phyloP scores from a whole-genome alignment of 2,329 filamentous ascomycete genomes.

The Arthrinium phaeospermum region DNA sequence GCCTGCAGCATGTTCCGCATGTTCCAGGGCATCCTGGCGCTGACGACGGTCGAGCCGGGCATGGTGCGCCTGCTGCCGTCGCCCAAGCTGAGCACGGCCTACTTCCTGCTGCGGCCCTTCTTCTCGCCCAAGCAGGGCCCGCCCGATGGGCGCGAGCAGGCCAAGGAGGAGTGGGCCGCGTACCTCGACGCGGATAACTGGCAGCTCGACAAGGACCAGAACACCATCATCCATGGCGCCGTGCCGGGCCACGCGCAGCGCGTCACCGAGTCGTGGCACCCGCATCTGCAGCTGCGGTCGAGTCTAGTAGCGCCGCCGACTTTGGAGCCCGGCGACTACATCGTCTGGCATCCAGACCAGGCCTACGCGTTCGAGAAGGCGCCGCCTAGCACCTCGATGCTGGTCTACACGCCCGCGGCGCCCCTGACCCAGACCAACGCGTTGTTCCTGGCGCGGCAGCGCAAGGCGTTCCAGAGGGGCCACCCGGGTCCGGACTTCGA shows the following conservation, averaged over 20 bases:
- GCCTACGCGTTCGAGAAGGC: constrained; percentile 56
- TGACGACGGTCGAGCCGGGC: constrained; percentile 56
- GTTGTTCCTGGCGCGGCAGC: constrained; percentile 61
- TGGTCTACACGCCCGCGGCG: constrained; percentile 61
- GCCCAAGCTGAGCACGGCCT: constrained; percentile 54
- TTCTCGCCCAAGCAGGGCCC: constrained; percentile 53
- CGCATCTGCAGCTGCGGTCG: constrained; percentile 57
- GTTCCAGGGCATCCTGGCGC: constrained; percentile 62
- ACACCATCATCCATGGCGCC: constrained; percentile 63
- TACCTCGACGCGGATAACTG: constrained; percentile 52
- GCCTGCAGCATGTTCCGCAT: constrained; percentile 64
- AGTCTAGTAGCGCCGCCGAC: constrained; percentile 62
- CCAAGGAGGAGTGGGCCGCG: constrained; percentile 49
- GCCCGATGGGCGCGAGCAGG: constrained; percentile 39
- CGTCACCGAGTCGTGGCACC: constrained; percentile 63
- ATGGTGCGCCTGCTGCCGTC: constrained; percentile 54
- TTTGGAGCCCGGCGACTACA: constrained; percentile 61
- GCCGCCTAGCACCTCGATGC: constrained; percentile 47
- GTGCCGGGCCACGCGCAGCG: constrained; percentile 64
- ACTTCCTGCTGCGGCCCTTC: constrained; percentile 58
- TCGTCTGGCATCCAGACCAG: constrained; percentile 64
- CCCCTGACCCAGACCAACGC: constrained; percentile 64
- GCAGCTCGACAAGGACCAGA: constrained; percentile 53
- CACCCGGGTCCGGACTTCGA: constrained; percentile 63
- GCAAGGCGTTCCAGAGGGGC: constrained; percentile 61